Evolutionary conservation across 768 basidiomycete species (phyloP).

Genomic region (Myochromella boudieri): DNA sequence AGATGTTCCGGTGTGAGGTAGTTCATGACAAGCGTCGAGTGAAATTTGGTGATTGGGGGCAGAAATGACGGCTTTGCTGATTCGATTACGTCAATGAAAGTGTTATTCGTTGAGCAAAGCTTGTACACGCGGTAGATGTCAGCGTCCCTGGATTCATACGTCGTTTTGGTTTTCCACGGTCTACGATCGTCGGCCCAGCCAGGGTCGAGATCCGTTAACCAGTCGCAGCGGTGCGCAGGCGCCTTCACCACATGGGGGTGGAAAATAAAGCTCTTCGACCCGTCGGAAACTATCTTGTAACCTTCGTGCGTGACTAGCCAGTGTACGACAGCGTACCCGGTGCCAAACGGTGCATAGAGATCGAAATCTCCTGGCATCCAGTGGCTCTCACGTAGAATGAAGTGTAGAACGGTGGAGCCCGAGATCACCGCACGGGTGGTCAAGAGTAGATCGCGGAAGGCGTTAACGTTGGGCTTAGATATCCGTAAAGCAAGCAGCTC

Average conservation of each 20-base stretch:
- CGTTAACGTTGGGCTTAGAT: not conserved
- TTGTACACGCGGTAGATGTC: constrained; percentile 15
- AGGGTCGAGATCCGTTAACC: constrained; percentile 1
- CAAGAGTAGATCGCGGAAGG: constrained; percentile 12
- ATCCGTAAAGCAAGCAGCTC: constrained; percentile 10
- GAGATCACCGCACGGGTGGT: constrained; percentile 15
- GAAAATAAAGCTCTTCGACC: constrained; percentile 9
- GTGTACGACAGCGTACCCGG: constrained; percentile 9
- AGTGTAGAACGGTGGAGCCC: constrained; percentile 13
- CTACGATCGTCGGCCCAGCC: not conserved
- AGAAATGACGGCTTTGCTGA: constrained; percentile 10
- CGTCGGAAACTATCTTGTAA: constrained; percentile 9
- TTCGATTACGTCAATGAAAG: constrained; percentile 14
- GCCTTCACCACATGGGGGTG: constrained; percentile 3
- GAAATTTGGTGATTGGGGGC: constrained; percentile 14
- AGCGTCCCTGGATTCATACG: constrained; percentile 4
- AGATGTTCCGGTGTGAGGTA: constrained; percentile 10
- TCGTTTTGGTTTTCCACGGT: not conserved
- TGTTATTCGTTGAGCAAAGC: constrained; percentile 2
- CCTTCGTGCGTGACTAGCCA: constrained; percentile 11
- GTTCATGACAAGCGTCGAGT: constrained; percentile 17
- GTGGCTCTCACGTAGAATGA: constrained; percentile 13
- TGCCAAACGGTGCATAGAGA: constrained; percentile 13
- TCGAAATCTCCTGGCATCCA: constrained; percentile 15
- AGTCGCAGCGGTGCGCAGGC: not conserved